phyloP scores from a whole-genome alignment of 2,329 filamentous ascomycete species.

The Xylaria digitata region DNA sequence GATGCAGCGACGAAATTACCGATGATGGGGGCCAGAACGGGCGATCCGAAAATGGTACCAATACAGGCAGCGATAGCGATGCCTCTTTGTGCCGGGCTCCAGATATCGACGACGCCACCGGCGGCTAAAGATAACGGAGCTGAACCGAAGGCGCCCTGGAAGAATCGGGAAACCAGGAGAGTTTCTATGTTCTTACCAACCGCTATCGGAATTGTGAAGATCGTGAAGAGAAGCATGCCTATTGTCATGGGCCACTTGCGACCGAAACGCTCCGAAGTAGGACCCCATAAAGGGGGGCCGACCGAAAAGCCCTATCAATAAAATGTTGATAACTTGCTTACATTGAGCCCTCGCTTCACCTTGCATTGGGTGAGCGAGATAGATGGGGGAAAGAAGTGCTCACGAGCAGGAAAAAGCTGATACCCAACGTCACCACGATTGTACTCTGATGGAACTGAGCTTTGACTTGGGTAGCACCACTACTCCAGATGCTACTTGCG shows the following conservation, averaged over 20 bases:
- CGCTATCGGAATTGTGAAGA: slow-evolving; percentile 61
- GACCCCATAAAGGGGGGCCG: slow-evolving; percentile 56
- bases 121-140: slow-evolving; percentile 57
- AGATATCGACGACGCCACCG: slow-evolving; percentile 59
- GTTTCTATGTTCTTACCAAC: slow-evolving; percentile 35
- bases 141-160: slow-evolving; percentile 57
- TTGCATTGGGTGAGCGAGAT: not conserved
- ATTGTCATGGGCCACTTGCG: slow-evolving; percentile 58
- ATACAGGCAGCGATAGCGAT: slow-evolving; percentile 55
- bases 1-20: slow-evolving; percentile 38
- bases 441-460: slow-evolving; percentile 28
- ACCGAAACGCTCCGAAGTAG: slow-evolving; percentile 58
- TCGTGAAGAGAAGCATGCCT: slow-evolving; percentile 54
- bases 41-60: slow-evolving; percentile 35
- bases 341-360: not conserved
- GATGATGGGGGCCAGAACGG: slow-evolving; percentile 35
- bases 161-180: slow-evolving; percentile 53
- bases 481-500: slow-evolving; percentile 38
- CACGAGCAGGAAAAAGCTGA: slow-evolving; percentile 37
- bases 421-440: slow-evolving; percentile 33
- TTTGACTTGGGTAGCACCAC: slow-evolving; percentile 22
- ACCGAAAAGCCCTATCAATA: slow-evolving; percentile 46
- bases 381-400: not conserved
- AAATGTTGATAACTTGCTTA: slow-evolving; percentile 6
- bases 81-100: slow-evolving; percentile 48